phyloP scores from a whole-genome alignment of 2,329 filamentous ascomycete species.

The Myriosclerotinia duriaeana region DNA sequence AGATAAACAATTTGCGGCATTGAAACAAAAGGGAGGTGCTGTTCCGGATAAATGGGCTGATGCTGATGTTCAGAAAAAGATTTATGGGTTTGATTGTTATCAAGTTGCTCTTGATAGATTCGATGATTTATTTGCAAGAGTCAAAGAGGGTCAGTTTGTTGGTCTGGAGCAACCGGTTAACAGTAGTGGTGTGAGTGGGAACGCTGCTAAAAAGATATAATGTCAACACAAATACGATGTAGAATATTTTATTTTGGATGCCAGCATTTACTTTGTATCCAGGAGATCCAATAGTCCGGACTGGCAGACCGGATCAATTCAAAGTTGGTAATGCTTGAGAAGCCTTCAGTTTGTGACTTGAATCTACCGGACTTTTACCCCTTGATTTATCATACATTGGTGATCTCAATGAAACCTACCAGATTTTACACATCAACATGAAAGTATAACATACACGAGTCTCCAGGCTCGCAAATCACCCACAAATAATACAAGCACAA shows the following conservation, averaged over 20 bases:
- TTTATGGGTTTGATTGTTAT: slow-evolving; percentile 47
- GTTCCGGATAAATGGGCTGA: slow-evolving; percentile 70
- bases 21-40: slow-evolving; percentile 45
- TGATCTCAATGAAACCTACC: too few relatives aligned
- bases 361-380: too few relatives aligned
- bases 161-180: background rate
- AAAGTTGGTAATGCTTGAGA: too few relatives aligned
- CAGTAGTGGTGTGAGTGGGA: background rate
- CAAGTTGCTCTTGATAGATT: slow-evolving; percentile 24
- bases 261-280: too few relatives aligned
- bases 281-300: too few relatives aligned
- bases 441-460: background rate
- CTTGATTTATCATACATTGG: too few relatives aligned
- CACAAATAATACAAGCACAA: too few relatives aligned
- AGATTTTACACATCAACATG: too few relatives aligned
- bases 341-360: too few relatives aligned
- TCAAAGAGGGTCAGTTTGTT: background rate
- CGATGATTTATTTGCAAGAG: slow-evolving; percentile 23
- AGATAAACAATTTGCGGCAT: slow-evolving; percentile 54
- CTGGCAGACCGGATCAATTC: too few relatives aligned
- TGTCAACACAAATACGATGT: background rate
- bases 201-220: slow-evolving; percentile 12
- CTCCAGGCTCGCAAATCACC: too few relatives aligned
- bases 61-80: slow-evolving; percentile 65
- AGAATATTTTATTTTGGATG: background rate